Base-by-base conservation (phyloP, 257 asterid species). In the Paraleonurus japonicus region DNA sequence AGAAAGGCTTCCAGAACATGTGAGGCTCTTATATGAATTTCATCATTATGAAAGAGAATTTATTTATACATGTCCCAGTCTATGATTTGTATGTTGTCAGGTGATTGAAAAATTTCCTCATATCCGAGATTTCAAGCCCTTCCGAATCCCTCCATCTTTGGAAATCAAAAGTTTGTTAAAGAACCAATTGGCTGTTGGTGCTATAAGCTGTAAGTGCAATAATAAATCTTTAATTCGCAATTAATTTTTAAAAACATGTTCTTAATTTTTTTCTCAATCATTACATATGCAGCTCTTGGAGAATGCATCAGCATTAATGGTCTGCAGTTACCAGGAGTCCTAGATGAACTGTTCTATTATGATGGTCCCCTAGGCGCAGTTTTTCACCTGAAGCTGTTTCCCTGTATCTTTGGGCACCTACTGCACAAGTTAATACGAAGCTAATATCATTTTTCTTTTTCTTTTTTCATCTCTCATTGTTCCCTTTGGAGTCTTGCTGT, bases 331-430 rank as follows among this genome's bases (percentile, higher is more conserved):
- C 96, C 99, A 33, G 99, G 97, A 69, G 88, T 94, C 75, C 81
- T 94, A 61, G 99, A 94, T 57, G 97, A 94, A 75, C 78, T 89
- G 68, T 91, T 89, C 83, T 85, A 79, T 48, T 94, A 94, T 41
- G 62, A 63, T 80, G 97, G 99, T 66, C 90, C 96, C 71, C 92
- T 94, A 48, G 99, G 99, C 16, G 76, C 95, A 60, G 74, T 79
- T 39, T 89, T 70, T 84, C 90, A 5, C 64, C 80, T 37, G 82
- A 88, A 47, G 81, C 84, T 55, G 70, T 89, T 81, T 81, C 87
- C 68, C 84, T 94, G 62, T 79, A 85, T 78, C 90, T 91, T 27
- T 94, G 97, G 99, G 97, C 99, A 59, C 97, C 99, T 59, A 91
- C 97, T 79, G 97, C 99, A 41, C 97, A 88, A 86, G 99, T 86